A percentile compares a stretch with the other conserved stretches of the same genome.
phyloP scores from a whole-genome alignment of 495 filamentous ascomycete genomes.

The Neurospora africana region DNA sequence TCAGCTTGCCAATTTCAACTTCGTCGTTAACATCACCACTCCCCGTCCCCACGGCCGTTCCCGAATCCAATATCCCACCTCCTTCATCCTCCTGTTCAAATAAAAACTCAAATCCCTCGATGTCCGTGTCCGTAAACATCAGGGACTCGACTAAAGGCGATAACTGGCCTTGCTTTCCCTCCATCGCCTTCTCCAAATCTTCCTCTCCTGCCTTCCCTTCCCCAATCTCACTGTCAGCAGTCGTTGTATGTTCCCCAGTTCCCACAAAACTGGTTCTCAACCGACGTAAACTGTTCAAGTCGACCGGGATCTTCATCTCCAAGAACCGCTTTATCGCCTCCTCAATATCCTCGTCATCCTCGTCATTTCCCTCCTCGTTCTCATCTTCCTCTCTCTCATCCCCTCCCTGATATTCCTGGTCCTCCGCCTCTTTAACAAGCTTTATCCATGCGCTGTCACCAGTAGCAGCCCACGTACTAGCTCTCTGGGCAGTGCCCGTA shows the following conservation, averaged over 20 bases:
- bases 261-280: background rate
- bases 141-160: background rate
- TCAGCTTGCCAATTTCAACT: too few relatives aligned
- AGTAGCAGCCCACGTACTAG: background rate
- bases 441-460: background rate
- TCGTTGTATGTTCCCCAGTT: background rate
- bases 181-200: background rate
- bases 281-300: background rate
- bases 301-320: background rate
- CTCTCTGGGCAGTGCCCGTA: background rate
- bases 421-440: background rate
- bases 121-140: background rate
- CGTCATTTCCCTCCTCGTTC: background rate
- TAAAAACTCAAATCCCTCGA: background rate
- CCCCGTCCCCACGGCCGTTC: too few relatives aligned
- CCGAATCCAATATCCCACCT: background rate
- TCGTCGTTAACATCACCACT: too few relatives aligned
- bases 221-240: background rate
- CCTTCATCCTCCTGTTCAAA: background rate
- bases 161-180: background rate
- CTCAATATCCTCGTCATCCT: background rate
- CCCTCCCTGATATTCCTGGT: background rate
- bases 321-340: background rate
- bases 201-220: background rate
- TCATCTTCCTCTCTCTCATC: background rate